Conservation (phyloP, 192 early-diverging fungal genomes). For the Glomus cerebriforme region DNA sequence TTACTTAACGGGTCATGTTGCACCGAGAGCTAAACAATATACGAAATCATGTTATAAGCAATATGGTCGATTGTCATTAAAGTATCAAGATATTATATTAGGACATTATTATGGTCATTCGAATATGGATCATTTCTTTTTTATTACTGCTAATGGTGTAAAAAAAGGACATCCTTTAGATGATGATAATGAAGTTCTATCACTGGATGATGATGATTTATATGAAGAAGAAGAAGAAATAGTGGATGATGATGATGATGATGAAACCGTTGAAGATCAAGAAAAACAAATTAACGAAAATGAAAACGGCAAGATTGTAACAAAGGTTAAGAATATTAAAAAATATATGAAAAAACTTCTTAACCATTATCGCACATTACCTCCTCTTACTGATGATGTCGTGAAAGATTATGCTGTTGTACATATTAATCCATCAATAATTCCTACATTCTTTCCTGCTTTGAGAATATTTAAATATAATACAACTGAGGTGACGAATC, state of each 20-base stretch:
- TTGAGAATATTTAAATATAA: constrained; percentile 57
- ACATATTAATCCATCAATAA: constrained; percentile 59
- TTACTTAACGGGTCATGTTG: constrained; percentile 69
- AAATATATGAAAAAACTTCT: constrained; percentile 37
- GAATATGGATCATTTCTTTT: constrained; percentile 72
- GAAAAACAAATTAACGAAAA: neutral
- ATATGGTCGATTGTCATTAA: constrained; percentile 46
- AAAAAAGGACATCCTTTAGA: neutral
- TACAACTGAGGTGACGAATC: neutral
- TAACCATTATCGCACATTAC: constrained; percentile 37
- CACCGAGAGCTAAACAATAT: constrained; percentile 54
- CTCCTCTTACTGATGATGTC: neutral
- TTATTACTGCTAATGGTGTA: constrained; percentile 42
- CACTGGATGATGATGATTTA: neutral
- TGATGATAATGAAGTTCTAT: neutral
- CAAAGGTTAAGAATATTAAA: neutral
- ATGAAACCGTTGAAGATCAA: too few species aligned
- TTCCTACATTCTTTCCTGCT: constrained; percentile 57
- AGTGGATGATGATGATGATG: constrained; percentile 24
- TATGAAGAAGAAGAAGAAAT: constrained; percentile 29
- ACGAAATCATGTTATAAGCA: constrained; percentile 41
- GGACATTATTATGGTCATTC: constrained; percentile 79
- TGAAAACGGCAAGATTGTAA: neutral
- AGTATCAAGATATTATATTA: constrained; percentile 53
- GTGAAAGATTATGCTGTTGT: constrained; percentile 32